Base-by-base conservation (phyloP, 208 protist species). In the Angomonas desouzai region DNA sequence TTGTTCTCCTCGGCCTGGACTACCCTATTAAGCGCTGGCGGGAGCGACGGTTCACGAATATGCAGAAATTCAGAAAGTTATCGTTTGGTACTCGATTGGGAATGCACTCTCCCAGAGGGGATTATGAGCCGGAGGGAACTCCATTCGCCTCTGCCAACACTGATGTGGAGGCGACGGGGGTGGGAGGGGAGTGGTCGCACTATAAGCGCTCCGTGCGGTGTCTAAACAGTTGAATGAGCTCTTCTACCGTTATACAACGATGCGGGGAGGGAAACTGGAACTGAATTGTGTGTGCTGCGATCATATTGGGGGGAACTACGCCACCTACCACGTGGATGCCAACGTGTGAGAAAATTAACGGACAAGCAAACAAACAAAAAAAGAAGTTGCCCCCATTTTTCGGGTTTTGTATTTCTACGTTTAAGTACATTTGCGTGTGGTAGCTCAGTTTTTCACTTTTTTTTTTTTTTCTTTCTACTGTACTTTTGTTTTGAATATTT, bases 221-320 rank as follows among this genome's bases (percentile, higher is more conserved):
- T 2, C 23, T 68, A 87, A 90, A 65, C 64, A 72, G 11, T 6
- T 89, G 4, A 81, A 75, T 40, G 89, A 95, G 58, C 62, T 72
- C 11, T 83, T 95, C 32, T 95, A 86, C 53, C 85, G 84, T 25
- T 95, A 87, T 48, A 85, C 80, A 0, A 87, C 79, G 22, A 84
- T 90, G 76, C 83, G 74, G 1, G 58, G 76, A 16, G 86, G 89
- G 0, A 84, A 87, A 72, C 62, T 93, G 30, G 86, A 96, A 63
- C 67, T 93, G 25, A 93, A 96, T 56, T 96, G 90, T 38, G 90
- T 93, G 13, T 96, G 90, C 67, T 96, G 90, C 62, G 87, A 96
- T 62, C 90, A 96, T 61, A 83, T 93, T 34, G 90, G 87, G 13
- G 86, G 90, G 23, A 91, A 93, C 72, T 93, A 90, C 64, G 89